Percentiles rank a stretch among this genome's conserved stretches.
Conservation (phyloP, 441 rosid genomes). For the Flueggea neowawraea region DNA sequence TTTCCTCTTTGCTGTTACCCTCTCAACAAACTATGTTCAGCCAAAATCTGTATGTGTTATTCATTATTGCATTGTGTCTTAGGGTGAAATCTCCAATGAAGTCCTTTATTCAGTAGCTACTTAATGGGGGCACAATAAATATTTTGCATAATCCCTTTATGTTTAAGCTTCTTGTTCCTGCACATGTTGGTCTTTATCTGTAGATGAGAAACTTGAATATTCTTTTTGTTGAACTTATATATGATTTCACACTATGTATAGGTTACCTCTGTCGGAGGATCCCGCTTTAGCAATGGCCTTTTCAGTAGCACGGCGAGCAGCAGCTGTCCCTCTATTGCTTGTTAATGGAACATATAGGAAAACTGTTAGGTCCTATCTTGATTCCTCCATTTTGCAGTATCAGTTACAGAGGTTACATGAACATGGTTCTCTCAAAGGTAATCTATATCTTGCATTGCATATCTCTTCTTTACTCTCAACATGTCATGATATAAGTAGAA, state of each 20-base stretch:
- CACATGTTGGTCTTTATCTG: too few species aligned
- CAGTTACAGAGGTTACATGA: constrained; percentile 88
- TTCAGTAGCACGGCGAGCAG: constrained; percentile 96
- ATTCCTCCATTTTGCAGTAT: constrained; percentile 89
- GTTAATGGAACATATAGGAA: constrained; percentile 98
- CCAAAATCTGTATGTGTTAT: constrained; percentile 57
- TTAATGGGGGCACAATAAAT: too few species aligned
- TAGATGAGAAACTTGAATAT: background rate
- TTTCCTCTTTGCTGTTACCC: constrained; percentile 83
- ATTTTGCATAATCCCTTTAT: too few species aligned
- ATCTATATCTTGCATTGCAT: constrained; percentile 17
- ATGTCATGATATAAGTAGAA: background rate
- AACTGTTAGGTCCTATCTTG: constrained; percentile 87
- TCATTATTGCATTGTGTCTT: constrained; percentile 4
- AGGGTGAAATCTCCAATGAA: background rate
- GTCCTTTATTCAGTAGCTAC: constrained; percentile 5
- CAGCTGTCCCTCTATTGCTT: constrained; percentile 93
- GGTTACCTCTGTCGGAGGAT: constrained; percentile 96
- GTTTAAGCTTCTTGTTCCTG: too few species aligned
- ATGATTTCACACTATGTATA: constrained; percentile 29
- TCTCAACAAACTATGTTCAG: constrained; percentile 85
- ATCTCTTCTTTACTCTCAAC: background rate
- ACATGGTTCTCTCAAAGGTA: constrained; percentile 87
- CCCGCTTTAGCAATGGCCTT: constrained; percentile 99
- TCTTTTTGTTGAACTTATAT: constrained; percentile 13